phyloP scores from a whole-genome alignment of 495 filamentous ascomycete genomes.

The Pseudomonodictys pantanalensis region DNA sequence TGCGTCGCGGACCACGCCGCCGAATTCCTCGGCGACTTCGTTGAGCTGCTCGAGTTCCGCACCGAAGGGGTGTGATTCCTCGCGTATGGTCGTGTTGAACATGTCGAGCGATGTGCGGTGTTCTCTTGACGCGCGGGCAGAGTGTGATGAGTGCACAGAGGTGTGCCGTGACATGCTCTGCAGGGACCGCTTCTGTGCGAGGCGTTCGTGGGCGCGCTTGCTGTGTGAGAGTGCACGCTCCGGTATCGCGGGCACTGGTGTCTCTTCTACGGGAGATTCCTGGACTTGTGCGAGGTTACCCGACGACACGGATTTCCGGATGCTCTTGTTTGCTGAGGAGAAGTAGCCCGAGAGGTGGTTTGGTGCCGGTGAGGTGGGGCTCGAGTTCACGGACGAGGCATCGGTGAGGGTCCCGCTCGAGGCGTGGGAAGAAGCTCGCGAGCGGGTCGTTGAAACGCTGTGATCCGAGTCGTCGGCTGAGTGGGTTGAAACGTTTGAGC shows the following conservation, averaged over 20 bases:
- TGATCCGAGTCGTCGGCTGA: constrained; percentile 63
- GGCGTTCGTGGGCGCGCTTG: constrained; percentile 68
- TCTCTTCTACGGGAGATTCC: constrained; percentile 46
- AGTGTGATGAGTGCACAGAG: constrained; percentile 44
- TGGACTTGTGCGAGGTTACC: constrained; percentile 42
- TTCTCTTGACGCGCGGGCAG: constrained; percentile 51
- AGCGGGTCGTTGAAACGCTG: constrained; percentile 29
- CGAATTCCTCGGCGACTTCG: constrained; percentile 85
- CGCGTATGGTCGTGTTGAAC: constrained; percentile 40
- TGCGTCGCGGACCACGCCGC: constrained; percentile 46
- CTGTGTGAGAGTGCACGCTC: constrained; percentile 78
- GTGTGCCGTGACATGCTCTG: constrained; percentile 51
- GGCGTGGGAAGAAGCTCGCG: constrained; percentile 42
- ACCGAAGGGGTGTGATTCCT: constrained; percentile 56
- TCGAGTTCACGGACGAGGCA: constrained; percentile 60
- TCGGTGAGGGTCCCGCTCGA: constrained; percentile 69
- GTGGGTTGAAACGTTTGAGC: constrained; percentile 49
- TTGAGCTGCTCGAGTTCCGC: constrained; percentile 71
- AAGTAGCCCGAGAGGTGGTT: constrained; percentile 86
- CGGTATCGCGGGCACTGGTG: constrained; percentile 51
- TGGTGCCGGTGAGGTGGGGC: constrained; percentile 59
- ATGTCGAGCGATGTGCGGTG: constrained; percentile 48
- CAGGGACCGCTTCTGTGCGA: constrained; percentile 65
- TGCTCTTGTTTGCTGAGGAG: constrained; percentile 43
- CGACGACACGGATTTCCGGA: constrained; percentile 42